These are phyloP conservation scores for Tulasnella sp. DNA, from an alignment of 768 basidiomycete genomes.

Conservation along the genomic window DNA sequence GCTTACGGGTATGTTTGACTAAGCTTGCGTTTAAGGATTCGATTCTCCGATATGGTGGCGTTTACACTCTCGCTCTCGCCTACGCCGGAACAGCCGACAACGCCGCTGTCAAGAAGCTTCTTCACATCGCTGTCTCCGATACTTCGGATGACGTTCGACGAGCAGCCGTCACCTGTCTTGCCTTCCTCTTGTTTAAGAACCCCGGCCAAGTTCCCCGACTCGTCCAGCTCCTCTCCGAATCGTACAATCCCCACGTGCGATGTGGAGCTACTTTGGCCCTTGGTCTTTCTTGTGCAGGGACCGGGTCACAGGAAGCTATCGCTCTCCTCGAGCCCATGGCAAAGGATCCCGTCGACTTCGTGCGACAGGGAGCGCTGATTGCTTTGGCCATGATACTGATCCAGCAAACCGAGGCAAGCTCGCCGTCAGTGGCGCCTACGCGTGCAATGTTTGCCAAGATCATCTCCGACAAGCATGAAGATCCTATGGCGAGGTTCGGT, in stretches of 20 bases:
- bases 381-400: constrained; percentile 95
- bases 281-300: constrained; percentile 95
- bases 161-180: constrained; percentile 91
- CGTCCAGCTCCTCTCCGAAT: constrained; percentile 93
- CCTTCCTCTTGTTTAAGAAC: constrained; percentile 95
- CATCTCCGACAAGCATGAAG: constrained; percentile 93
- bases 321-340: constrained; percentile 98
- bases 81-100: constrained; percentile 97
- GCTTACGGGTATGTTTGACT: constrained; percentile 21
- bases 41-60: constrained; percentile 93
- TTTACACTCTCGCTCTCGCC: constrained; percentile 91
- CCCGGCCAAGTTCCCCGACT: constrained; percentile 93
- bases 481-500: constrained; percentile 97
- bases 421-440: constrained; percentile 68
- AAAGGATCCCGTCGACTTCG: constrained; percentile 95
- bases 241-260: constrained; percentile 97
- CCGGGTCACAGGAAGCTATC: constrained; percentile 93
- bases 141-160: constrained; percentile 95
- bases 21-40: constrained; percentile 58
- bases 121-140: constrained; percentile 97
- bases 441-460: constrained; percentile 86
- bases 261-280: constrained; percentile 95
- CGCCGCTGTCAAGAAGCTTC: constrained; percentile 77
- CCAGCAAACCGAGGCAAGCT: constrained; percentile 87
- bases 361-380: constrained; percentile 94